Evolutionary conservation across 257 asterid genomes (phyloP).

Genomic region (Capsicum baccatum): DNA sequence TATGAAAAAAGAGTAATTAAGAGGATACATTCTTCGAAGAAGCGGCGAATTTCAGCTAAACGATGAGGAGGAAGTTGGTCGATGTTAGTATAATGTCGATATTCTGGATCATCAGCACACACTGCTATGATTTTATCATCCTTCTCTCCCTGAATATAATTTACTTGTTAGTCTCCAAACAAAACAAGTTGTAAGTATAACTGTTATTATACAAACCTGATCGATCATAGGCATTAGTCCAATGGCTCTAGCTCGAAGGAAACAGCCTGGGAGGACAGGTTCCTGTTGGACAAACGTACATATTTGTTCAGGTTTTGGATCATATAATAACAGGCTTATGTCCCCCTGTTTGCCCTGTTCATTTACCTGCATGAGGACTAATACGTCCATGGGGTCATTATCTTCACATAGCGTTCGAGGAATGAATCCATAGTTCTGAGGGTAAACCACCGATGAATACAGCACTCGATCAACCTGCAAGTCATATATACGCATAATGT

Average conservation of each 20-base stretch:
- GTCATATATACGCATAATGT: not conserved
- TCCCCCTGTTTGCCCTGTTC: not conserved
- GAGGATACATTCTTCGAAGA: slow-evolving; percentile 20
- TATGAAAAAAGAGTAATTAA: not conserved
- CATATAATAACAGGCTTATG: not conserved
- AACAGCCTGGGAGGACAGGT: slow-evolving; percentile 26
- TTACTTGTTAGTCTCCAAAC: not conserved
- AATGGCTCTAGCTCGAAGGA: slow-evolving; percentile 28
- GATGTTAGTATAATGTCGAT: slow-evolving; percentile 19
- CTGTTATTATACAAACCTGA: slow-evolving; percentile 8
- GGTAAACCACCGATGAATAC: slow-evolving; percentile 25
- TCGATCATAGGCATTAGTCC: slow-evolving; percentile 28
- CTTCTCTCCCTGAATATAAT: slow-evolving; percentile 11
- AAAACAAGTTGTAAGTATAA: not conserved
- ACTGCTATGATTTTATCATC: slow-evolving; percentile 25
- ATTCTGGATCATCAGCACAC: slow-evolving; percentile 25
- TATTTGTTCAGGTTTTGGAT: not conserved
- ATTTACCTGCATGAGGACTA: slow-evolving; percentile 27
- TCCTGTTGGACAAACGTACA: not conserved
- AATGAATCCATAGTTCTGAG: slow-evolving; percentile 24
- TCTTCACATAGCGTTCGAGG: slow-evolving; percentile 27
- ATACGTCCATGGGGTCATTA: slow-evolving; percentile 25
- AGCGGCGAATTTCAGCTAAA: slow-evolving; percentile 21
- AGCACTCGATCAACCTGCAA: slow-evolving; percentile 22
- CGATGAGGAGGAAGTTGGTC: slow-evolving; percentile 22